phyloP scores from a whole-genome alignment of 2,329 filamentous ascomycete genomes.

The Sordariomycetes sp. region DNA sequence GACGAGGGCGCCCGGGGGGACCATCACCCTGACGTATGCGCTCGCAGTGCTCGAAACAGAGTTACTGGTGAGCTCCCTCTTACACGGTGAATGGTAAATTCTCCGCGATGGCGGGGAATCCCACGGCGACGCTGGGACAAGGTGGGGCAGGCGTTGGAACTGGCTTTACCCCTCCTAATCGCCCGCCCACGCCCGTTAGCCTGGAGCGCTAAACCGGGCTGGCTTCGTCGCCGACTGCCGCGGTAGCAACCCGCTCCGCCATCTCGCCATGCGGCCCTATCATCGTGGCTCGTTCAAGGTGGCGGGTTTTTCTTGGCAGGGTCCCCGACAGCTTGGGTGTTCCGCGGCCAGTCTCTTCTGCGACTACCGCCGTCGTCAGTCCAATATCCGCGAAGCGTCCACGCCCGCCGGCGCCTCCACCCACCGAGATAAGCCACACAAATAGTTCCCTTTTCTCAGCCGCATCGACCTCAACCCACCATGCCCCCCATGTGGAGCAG shows the following conservation, averaged over 20 bases:
- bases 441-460: not conserved
- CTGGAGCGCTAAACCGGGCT: not conserved
- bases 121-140: too few relatives aligned
- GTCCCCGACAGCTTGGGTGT: not conserved
- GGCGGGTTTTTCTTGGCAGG: not conserved
- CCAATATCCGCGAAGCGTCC: too few relatives aligned
- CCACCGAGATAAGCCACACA: too few relatives aligned
- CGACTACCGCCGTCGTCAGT: too few relatives aligned
- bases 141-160: too few relatives aligned
- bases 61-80: too few relatives aligned
- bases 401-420: too few relatives aligned
- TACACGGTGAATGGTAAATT: too few relatives aligned
- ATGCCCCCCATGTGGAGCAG: not conserved
- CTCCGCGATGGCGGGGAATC: too few relatives aligned
- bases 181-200: not conserved
- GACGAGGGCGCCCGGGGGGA: too few relatives aligned
- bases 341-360: not conserved
- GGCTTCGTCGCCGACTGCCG: not conserved
- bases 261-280: not conserved
- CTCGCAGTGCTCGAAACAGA: too few relatives aligned
- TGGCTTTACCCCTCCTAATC: not conserved
- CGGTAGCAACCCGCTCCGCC: not conserved
- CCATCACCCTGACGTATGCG: too few relatives aligned
- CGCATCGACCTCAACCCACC: not conserved
- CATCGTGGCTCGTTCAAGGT: not conserved